These are phyloP conservation scores for Pseudogymnoascus sp. DNA, from an alignment of 2,329 filamentous ascomycete genomes.

Conservation along the genomic window DNA sequence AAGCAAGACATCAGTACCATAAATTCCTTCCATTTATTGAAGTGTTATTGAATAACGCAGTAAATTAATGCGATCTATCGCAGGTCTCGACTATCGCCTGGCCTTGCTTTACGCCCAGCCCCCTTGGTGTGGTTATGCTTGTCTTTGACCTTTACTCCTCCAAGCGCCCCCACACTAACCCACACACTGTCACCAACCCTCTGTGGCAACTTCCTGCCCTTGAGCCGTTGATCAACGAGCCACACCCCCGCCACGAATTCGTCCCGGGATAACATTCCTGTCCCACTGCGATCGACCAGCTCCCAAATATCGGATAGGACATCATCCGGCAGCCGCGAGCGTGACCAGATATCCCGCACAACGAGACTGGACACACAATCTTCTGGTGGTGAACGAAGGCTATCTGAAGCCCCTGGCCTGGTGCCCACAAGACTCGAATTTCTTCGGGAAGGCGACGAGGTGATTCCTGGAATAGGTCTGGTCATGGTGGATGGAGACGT, in stretches of 20 bases:
- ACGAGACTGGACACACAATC: constrained; percentile 58
- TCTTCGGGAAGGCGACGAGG: neutral
- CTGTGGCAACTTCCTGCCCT: constrained; percentile 66
- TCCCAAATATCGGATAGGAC: constrained; percentile 71
- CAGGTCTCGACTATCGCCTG: neutral
- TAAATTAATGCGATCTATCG: neutral
- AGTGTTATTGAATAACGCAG: neutral
- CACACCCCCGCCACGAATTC: constrained; percentile 80
- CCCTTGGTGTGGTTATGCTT: neutral
- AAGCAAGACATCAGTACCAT: neutral
- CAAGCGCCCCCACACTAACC: constrained; percentile 51
- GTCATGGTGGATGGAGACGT: constrained; percentile 16
- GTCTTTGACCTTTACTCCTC: constrained; percentile 24
- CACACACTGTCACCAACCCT: constrained; percentile 68
- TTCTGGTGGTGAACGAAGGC: constrained; percentile 20
- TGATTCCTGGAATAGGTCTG: neutral
- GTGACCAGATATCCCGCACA: constrained; percentile 65
- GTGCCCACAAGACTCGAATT: neutral
- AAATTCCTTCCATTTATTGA: neutral
- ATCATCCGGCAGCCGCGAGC: constrained; percentile 58
- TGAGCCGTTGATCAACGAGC: constrained; percentile 73
- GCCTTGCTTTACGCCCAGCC: neutral
- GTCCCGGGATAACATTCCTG: constrained; percentile 51
- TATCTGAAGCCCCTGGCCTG: constrained; percentile 11
- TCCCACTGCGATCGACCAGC: constrained; percentile 51